Evolutionary conservation across 345 rosid genomes (phyloP), one percentile per base, ranked within the genome.

Genomic region (Bruguiera gymnorhiza): DNA sequence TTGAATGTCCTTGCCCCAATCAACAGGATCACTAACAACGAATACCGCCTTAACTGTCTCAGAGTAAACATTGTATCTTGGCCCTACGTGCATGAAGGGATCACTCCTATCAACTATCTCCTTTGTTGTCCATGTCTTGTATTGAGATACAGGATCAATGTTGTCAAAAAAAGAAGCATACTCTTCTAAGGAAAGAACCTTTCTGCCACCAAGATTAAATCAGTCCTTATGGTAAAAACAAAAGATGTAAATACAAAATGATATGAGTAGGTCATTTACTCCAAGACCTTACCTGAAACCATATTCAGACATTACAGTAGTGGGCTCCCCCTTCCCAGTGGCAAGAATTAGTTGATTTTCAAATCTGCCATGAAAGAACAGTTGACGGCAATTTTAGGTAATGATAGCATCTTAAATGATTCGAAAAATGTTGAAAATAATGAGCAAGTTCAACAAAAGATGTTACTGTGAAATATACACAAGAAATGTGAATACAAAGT

Each of bases 1-100:
- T 84, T 85, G 86, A 66, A 85, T 82, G 60, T 80, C 88, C 61
- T 83, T 78, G 54, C 84, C 84, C 88, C 86, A 82, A n/a, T 82
- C 86, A 6, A 80, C 84, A 43, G 86, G 88, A 75, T 82, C 84
- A 62, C 86, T 82, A 61, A 75, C 67, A 56, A 82, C 72, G 74
- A 82, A 85, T 37, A 79, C 80, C 2, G 86, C 83, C 70, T 78
- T 78, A 59, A 85, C 73, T 69, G 58, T 60, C 52, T 80, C 77
- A 53, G 81, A 69, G 37, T 64, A 54, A 70, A 76, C 53, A 76
- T 72, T 63, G 20, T 50, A 67, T 74, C 69, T 75, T 64, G 71
- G 65, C 37, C 10, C 24, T 30, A 20, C 50, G 27, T 36, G 46
- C 37, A 36, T 18, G 27, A 62, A 52, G 23, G 4, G 58, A 43